Evolutionary conservation across 116 monocot species (phyloP), one percentile per base, ranked within the genome.

Genomic region (Trichopus zeylanicus): DNA sequence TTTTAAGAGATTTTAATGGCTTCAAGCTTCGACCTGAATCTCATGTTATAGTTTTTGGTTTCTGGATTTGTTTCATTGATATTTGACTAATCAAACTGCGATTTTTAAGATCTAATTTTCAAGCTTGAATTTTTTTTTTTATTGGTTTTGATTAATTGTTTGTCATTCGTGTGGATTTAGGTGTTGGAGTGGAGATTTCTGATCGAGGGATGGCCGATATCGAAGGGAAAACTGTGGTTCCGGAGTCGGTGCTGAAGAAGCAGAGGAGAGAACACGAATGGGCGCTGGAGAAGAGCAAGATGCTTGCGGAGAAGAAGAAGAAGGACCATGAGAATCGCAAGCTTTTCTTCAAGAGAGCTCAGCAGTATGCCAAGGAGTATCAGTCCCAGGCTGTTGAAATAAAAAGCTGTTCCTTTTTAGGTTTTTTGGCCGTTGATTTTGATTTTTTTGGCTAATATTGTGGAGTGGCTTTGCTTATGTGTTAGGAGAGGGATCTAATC

Each of bases 401-500:
- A n/a, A n/a, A n/a, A n/a, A n/a, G n/a, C n/a, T n/a, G n/a, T 22
- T 49, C 23, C 22, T 0, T 1, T 3, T 49, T 49, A 22, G 4
- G 3, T 2, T 16, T 46, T 33, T 33, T 8, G n/a, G n/a, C 6
- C 32, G 4, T 33, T 3, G 13, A 15, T 0, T 42, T 42, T 13
- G 12, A 3, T 42, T 42, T 3, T 4, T 42, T 13, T 42, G 12
- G 42, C 2, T 42, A 16, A n/a, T 10, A 13, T 4, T 26, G 16
- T 26, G 31, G 12, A 27, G 24, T 29, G 12, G 3, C 15, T 61
- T 26, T 29, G 2, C 20, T 0, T 18, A 54, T 15, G 6, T 65
- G 32, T n/a, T 55, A 94, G 86, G 93, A 80, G 56, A 94, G 74
- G 74, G 88, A 86, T 31, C 49, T 94, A 51, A 79, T 89, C 66